These are phyloP conservation scores for Cryptococcus floricola DNA, from an alignment of 1,284 basidiomycete species.

Conservation along the genomic window DNA sequence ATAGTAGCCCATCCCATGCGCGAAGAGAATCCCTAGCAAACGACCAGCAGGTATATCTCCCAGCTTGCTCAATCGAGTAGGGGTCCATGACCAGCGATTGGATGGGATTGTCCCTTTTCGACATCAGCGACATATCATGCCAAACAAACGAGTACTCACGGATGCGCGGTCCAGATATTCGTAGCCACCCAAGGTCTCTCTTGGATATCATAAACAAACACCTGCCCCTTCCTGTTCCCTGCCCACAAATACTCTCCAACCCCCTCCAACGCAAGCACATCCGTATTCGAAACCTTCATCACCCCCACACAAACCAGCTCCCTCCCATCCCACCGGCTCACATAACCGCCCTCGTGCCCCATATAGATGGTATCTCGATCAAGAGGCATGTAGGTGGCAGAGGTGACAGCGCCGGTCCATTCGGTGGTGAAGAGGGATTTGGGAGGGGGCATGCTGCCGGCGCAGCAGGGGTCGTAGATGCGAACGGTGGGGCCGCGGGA, in stretches of 20 bases:
- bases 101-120: constrained; percentile 64
- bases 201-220: constrained; percentile 74
- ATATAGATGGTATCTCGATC: constrained; percentile 68
- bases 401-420: constrained; percentile 68
- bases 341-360: constrained; percentile 88
- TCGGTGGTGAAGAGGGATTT: constrained; percentile 54
- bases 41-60: constrained; percentile 67
- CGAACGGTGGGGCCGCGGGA: constrained; percentile 66
- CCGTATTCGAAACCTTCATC: constrained; percentile 71
- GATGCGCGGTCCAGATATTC: constrained; percentile 86
- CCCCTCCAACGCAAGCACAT: constrained; percentile 73
- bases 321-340: constrained; percentile 66
- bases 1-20: constrained; percentile 88
- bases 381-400: constrained; percentile 71
- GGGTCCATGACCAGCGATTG: constrained; percentile 67
- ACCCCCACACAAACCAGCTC: constrained; percentile 37
- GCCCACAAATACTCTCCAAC: constrained; percentile 80
- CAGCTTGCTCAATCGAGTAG: constrained; percentile 58
- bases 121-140: neutral
- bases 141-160: constrained; percentile 25
- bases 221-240: constrained; percentile 73
- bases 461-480: constrained; percentile 63
- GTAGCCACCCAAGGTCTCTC: constrained; percentile 73
- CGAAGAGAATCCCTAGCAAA: constrained; percentile 73
- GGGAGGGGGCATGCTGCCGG: constrained; percentile 43